phyloP scores from a whole-genome alignment of 305 asterid genomes.

The Euphrasia arctica region DNA sequence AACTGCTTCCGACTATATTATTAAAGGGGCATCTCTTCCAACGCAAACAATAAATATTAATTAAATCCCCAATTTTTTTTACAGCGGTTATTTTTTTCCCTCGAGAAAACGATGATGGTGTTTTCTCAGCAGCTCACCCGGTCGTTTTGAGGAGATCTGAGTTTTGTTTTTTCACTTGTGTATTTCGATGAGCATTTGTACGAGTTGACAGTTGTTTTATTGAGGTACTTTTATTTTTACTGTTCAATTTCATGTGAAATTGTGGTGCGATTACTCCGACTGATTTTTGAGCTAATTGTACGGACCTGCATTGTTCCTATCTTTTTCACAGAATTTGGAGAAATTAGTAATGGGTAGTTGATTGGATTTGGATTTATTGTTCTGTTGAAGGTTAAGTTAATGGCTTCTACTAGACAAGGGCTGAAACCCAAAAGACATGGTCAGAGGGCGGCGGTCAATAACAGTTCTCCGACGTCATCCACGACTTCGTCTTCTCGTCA shows the following conservation, averaged over 20 bases:
- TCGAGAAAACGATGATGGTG: conserved; percentile 31
- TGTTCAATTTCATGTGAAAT: neutral
- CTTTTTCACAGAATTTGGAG: conserved; percentile 3
- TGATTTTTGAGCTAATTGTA: conserved; percentile 4
- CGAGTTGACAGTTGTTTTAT: conserved; percentile 29
- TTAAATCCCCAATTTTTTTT: conserved; percentile 10
- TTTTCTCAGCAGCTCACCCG: conserved; percentile 29
- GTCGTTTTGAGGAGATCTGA: conserved; percentile 33
- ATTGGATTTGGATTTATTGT: too few relatives aligned
- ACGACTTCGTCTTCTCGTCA: conserved; percentile 87
- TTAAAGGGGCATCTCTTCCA: conserved; percentile 58
- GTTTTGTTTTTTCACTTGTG: neutral
- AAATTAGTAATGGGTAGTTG: too few relatives aligned
- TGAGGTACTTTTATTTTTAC: conserved; percentile 18
- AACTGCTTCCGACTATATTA: conserved; percentile 42
- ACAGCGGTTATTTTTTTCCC: conserved; percentile 16
- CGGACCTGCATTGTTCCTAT: conserved; percentile 26
- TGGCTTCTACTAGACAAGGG: conserved; percentile 63
- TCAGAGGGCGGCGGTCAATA: conserved; percentile 33
- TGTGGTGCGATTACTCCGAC: neutral
- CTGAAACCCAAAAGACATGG: conserved; percentile 49
- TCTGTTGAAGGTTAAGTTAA: conserved; percentile 3
- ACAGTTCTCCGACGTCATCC: conserved; percentile 71
- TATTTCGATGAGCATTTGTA: conserved; percentile 20
- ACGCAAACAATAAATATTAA: conserved; percentile 42